Conservation (phyloP, 768 basidiomycete species). For the Auriscalpium orientale region DNA sequence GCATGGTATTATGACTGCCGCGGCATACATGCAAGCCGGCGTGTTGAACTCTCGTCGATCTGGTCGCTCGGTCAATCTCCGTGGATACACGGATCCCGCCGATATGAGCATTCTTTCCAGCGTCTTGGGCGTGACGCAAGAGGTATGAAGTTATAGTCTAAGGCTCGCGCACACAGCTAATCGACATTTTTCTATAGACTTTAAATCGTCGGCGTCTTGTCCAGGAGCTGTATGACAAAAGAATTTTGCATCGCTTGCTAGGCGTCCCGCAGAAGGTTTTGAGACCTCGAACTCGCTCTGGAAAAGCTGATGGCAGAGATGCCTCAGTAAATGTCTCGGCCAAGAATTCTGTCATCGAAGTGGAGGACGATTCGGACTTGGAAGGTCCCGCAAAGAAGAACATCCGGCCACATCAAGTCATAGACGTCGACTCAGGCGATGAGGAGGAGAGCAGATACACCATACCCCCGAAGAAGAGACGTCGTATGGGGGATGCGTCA, state of each 20-base stretch:
- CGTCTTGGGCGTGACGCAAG: conserved; percentile 77
- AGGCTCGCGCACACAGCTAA: background rate
- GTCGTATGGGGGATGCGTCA: conserved; percentile 29
- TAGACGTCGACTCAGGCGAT: conserved; percentile 29
- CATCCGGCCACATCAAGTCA: conserved; percentile 1
- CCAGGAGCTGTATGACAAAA: conserved; percentile 57
- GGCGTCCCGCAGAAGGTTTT: conserved; percentile 28
- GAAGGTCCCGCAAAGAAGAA: conserved; percentile 4
- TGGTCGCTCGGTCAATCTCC: conserved; percentile 41
- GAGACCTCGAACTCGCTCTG: background rate
- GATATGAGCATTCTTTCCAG: conserved; percentile 75
- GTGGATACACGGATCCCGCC: conserved; percentile 39
- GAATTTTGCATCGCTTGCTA: conserved; percentile 51
- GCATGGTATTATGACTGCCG: conserved; percentile 65
- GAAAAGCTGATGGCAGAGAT: too few relatives aligned
- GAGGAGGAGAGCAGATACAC: conserved; percentile 44
- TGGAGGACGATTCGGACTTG: conserved; percentile 21
- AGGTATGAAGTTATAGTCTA: conserved; percentile 42
- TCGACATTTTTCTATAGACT: conserved; percentile 36
- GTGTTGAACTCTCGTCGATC: conserved; percentile 50
- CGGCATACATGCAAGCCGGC: conserved; percentile 58
- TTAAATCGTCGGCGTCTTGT: conserved; percentile 67
- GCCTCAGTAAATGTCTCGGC: too few relatives aligned
- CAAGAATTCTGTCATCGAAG: too few relatives aligned
- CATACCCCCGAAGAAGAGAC: conserved; percentile 39